Evolutionary conservation across 2,329 filamentous ascomycete species (phyloP).

Genomic region (Ascocoryne sarcoides): DNA sequence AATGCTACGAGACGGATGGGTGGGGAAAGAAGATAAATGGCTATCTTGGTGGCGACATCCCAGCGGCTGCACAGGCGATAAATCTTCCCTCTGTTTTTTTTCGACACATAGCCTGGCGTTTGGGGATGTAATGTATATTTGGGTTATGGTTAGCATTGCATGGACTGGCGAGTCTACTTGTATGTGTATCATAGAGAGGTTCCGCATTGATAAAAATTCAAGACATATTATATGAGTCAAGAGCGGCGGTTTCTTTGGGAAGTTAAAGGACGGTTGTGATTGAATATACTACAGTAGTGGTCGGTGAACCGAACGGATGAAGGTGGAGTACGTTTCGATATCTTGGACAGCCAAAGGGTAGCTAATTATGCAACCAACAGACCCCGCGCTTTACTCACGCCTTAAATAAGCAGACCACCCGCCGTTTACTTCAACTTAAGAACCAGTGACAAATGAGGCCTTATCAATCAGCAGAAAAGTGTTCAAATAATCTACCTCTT

Average conservation of each 20-base stretch:
- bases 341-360: neutral
- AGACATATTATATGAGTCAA: neutral
- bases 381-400: no score
- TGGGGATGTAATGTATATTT: conserved; percentile 20
- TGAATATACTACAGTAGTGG: neutral
- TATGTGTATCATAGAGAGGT: neutral
- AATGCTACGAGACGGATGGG: neutral
- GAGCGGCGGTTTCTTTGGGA: neutral
- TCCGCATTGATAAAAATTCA: neutral
- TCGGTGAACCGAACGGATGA: no score
- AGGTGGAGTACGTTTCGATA: no score
- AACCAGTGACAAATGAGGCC: neutral
- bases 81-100: conserved; percentile 30
- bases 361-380: neutral
- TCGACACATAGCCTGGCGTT: conserved; percentile 29
- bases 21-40: conserved; percentile 1
- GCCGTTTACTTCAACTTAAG: neutral
- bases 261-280: neutral
- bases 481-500: neutral
- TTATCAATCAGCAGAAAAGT: neutral
- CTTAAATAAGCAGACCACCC: neutral
- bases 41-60: conserved; percentile 4
- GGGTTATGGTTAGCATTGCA: neutral
- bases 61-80: conserved; percentile 15
- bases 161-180: neutral